Evolutionary conservation across 768 basidiomycete species (phyloP).

Genomic region (Pholiota conissans): DNA sequence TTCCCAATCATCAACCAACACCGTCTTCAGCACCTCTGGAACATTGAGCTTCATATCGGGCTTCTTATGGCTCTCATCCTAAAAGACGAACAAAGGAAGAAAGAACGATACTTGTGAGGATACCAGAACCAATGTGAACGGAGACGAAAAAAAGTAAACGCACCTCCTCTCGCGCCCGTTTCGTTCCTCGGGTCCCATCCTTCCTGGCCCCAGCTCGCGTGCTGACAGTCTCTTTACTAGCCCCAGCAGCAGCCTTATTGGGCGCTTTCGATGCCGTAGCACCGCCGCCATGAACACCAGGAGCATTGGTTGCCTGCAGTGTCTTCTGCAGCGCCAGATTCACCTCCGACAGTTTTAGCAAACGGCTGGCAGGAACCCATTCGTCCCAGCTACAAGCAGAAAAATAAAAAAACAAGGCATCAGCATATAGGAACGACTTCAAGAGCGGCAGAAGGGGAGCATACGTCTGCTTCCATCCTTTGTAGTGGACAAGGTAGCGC

Average conservation of each 20-base stretch:
- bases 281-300: constrained; percentile 23
- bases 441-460: background rate
- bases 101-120: background rate
- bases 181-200: constrained; percentile 65
- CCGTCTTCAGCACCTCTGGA: constrained; percentile 86
- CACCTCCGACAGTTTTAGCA: constrained; percentile 83
- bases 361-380: constrained; percentile 82
- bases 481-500: constrained; percentile 97
- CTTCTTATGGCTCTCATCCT: constrained; percentile 78
- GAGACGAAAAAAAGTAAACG: constrained; percentile 19
- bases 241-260: constrained; percentile 19
- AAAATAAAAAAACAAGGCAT: background rate
- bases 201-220: constrained; percentile 44
- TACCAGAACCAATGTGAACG: background rate
- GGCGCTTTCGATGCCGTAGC: constrained; percentile 20
- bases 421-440: background rate
- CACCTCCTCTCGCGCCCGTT: constrained; percentile 76
- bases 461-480: constrained; percentile 98
- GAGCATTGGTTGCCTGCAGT: constrained; percentile 39
- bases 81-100: background rate
- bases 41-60: constrained; percentile 90
- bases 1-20: constrained; percentile 98
- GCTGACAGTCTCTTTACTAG: constrained; percentile 28
- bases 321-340: constrained; percentile 78
- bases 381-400: constrained; percentile 99